phyloP scores from a whole-genome alignment of 495 filamentous ascomycete species.

The Hyphodiscus hymeniophilus region DNA sequence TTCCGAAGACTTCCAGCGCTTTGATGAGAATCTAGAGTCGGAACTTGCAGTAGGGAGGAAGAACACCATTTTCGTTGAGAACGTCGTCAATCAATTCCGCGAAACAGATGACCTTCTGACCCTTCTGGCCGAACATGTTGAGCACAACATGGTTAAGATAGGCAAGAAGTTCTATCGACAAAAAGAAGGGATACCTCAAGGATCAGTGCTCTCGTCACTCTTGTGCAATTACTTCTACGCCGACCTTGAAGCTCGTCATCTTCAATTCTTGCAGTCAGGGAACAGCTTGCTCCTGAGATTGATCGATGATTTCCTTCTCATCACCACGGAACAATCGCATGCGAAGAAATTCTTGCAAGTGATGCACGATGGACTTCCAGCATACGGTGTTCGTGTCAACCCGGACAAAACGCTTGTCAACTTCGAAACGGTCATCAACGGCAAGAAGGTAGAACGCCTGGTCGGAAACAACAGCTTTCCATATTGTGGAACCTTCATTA shows the following conservation, averaged over 20 bases:
- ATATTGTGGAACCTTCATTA: conserved; percentile 76
- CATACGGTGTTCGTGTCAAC: conserved; percentile 76
- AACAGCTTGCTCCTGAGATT: conserved; percentile 68
- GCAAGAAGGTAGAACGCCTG: conserved; percentile 41
- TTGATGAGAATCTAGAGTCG: conserved; percentile 46
- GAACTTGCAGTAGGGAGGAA: conserved; percentile 39
- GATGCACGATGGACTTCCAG: conserved; percentile 70
- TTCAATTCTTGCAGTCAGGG: conserved; percentile 53
- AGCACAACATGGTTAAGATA: conserved; percentile 76
- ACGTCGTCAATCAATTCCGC: conserved; percentile 42
- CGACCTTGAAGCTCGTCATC: conserved; percentile 60
- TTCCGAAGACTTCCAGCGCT: conserved; percentile 38
- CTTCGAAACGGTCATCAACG: conserved; percentile 59
- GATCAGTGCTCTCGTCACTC: conserved; percentile 74
- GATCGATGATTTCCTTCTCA: conserved; percentile 87
- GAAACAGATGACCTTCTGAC: conserved; percentile 52
- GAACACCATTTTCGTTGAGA: conserved; percentile 71
- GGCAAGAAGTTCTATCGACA: conserved; percentile 88
- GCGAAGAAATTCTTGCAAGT: conserved; percentile 62
- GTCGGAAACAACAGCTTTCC: conserved; percentile 54
- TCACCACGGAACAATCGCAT: conserved; percentile 58
- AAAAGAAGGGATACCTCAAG: conserved; percentile 84
- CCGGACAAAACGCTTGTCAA: conserved; percentile 76
- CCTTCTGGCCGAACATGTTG: conserved; percentile 68
- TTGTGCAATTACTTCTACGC: conserved; percentile 95